Evolutionary conservation across 2,329 filamentous ascomycete genomes (phyloP), one percentile per base, ranked within the genome.

Genomic region (Diaporthe nobilis): DNA sequence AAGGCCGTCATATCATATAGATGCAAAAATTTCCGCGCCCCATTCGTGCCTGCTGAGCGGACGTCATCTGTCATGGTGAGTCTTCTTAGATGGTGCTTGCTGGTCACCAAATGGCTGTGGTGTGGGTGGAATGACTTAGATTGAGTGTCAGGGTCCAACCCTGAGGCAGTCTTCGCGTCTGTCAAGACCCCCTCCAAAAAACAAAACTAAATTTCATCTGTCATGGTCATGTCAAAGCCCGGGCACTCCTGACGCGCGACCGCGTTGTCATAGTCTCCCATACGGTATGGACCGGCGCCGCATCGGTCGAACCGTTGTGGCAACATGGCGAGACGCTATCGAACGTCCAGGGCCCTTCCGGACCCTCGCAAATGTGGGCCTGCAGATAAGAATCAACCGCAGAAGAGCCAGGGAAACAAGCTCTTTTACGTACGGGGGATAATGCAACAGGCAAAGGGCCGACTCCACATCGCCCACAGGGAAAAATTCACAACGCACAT

Each of bases 361-460:
- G 49, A 39, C 65, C 65, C 65, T 70, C 47, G 34, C 47, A 70
- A 55, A 42, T 70, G 65, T 70, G 65, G 65, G 47, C 65, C 65
- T 42, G 20, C 15, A 53, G 65, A 70, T 70, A 70, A 70, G 34
- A 39, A 42, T 55, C 8, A 39, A 39, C 65, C 65, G 34, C 31
- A 28, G 31, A 28, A 51, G 34, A 17, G 65, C 47, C 65, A 53
- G 22, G 65, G 47, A 68, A 68, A 68, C 47, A 68, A 68, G 47
- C 65, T 44, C 51, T 53, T 55, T 70, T 70, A 70, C 65, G 65
- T 70, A 70, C 65, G 47, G 65, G 65, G 65, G 34, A 70, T 70
- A 55, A 70, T 70, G 65, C 49, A 53, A 20, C 37, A 25, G 47
- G 20, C 10, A 57, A 55, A 55, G 71, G 53, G 68, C 25, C 68